phyloP scores from a whole-genome alignment of 139 green algal genomes.

The Chlamydomonas sp. region DNA sequence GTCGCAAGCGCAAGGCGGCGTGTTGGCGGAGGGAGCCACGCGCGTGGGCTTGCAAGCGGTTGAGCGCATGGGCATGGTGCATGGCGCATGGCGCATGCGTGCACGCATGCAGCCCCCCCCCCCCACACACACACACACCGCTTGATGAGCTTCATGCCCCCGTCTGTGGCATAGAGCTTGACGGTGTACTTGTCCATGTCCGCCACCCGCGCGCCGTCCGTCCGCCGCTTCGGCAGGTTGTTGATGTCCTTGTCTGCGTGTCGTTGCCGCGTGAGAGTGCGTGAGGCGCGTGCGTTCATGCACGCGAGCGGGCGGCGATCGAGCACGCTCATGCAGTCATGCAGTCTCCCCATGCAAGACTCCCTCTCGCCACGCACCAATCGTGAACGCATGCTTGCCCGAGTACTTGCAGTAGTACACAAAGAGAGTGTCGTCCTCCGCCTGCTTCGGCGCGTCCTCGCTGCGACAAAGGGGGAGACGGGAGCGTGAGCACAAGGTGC shows the following conservation, averaged over 20 bases:
- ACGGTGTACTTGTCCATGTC: conserved; percentile 51
- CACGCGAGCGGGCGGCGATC: too few species aligned
- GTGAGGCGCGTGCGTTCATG: not conserved
- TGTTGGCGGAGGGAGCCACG: too few species aligned
- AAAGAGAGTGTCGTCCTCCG: conserved; percentile 40
- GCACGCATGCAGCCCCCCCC: too few species aligned
- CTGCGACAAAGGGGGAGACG: too few species aligned
- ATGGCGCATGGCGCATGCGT: too few species aligned
- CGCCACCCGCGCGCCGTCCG: conserved; percentile 61
- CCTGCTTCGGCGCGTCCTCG: conserved; percentile 37
- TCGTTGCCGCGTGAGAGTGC: not conserved
- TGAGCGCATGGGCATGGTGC: not conserved
- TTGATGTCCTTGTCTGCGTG: conserved; percentile 60
- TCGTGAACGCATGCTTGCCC: conserved; percentile 71
- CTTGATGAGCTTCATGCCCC: conserved; percentile 60
- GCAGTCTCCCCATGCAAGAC: too few species aligned
- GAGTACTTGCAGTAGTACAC: conserved; percentile 85
- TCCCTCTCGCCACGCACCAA: conserved; percentile 31
- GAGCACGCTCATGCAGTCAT: too few species aligned
- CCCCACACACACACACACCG: too few species aligned
- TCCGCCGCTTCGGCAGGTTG: conserved; percentile 52
- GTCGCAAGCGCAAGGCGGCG: too few species aligned
- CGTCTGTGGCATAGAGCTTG: conserved; percentile 63
- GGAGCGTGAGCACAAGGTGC: too few species aligned
- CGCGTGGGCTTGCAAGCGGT: too few species aligned